These are phyloP conservation scores for Elsinoe ampelina DNA, from an alignment of 2,329 filamentous ascomycete species.

Conservation along the genomic window DNA sequence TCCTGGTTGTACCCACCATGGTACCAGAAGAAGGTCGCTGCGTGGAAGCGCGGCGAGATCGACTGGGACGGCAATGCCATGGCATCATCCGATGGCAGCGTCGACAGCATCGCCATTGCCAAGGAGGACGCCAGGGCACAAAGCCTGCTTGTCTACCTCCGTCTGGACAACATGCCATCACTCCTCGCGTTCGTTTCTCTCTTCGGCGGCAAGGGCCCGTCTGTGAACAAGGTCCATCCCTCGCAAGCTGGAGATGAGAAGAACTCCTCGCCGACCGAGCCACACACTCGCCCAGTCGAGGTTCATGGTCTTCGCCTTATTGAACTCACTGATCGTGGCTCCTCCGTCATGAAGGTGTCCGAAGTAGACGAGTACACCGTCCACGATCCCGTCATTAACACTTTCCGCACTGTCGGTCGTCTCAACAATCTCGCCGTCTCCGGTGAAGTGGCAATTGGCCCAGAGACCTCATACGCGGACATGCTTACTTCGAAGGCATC, in stretches of 20 bases:
- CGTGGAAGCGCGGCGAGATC: constrained; percentile 76
- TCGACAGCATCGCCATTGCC: constrained; percentile 32
- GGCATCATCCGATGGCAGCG: constrained; percentile 22
- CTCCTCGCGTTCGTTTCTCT: constrained; percentile 75
- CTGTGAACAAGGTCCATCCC: constrained; percentile 31
- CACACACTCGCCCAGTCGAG: constrained; percentile 46
- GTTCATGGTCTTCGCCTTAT: constrained; percentile 79
- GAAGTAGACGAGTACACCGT: constrained; percentile 61
- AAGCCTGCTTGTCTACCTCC: constrained; percentile 68
- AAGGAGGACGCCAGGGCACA: constrained; percentile 48
- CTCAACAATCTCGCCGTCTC: constrained; percentile 76
- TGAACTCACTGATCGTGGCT: constrained; percentile 83
- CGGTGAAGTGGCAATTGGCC: constrained; percentile 70
- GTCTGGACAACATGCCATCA: constrained; percentile 73
- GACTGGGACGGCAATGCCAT: constrained; percentile 65
- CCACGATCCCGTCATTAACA: constrained; percentile 76
- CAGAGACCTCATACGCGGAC: constrained; percentile 68
- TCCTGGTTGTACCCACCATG: constrained; percentile 64
- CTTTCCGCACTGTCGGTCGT: constrained; percentile 79
- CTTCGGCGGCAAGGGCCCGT: constrained; percentile 48
- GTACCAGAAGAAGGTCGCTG: constrained; percentile 64
- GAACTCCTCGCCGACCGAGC: constrained; percentile 14
- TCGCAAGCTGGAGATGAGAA: constrained; percentile 20
- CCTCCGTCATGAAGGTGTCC: constrained; percentile 88
- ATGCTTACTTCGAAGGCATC: constrained; percentile 57